These are phyloP conservation scores for Aureobasidium namibiae DNA, from an alignment of 2,329 filamentous ascomycete genomes.

Conservation along the genomic window DNA sequence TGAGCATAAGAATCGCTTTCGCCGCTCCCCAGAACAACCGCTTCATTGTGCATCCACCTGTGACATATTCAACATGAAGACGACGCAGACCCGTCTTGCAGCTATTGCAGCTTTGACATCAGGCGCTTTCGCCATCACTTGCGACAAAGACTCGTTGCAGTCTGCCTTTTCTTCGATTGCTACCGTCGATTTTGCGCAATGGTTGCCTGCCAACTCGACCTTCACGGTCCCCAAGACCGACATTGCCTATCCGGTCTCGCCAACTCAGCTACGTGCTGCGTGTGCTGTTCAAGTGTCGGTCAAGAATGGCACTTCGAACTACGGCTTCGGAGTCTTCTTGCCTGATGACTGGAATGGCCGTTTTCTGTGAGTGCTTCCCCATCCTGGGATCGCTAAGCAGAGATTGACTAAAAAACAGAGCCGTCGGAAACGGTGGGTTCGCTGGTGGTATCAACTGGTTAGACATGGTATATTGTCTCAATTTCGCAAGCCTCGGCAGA, in stretches of 20 bases:
- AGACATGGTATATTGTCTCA: slow-evolving; percentile 34
- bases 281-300: slow-evolving; percentile 27
- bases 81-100: background rate
- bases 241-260: slow-evolving; percentile 33
- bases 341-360: slow-evolving; percentile 26
- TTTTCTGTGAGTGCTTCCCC: slow-evolving; percentile 18
- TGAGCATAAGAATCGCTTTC: background rate
- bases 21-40: background rate
- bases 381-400: accelerated
- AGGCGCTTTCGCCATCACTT: slow-evolving; percentile 17
- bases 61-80: background rate
- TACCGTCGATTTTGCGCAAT: slow-evolving; percentile 28
- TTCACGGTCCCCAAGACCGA: slow-evolving; percentile 31
- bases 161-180: slow-evolving; percentile 27
- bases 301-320: slow-evolving; percentile 22
- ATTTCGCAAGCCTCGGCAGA: background rate
- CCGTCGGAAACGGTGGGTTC: slow-evolving; percentile 40
- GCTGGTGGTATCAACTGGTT: slow-evolving; percentile 41
- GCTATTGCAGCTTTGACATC: background rate
- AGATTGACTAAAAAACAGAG: slow-evolving; percentile 9
- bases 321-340: slow-evolving; percentile 26
- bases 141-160: slow-evolving; percentile 27
- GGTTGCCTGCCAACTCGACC: slow-evolving; percentile 27
- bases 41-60: background rate
- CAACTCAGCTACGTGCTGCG: slow-evolving; percentile 24